Evolutionary conservation across 371 early-diverging fungal species (phyloP).

Genomic region (Gilbertella persicaria): DNA sequence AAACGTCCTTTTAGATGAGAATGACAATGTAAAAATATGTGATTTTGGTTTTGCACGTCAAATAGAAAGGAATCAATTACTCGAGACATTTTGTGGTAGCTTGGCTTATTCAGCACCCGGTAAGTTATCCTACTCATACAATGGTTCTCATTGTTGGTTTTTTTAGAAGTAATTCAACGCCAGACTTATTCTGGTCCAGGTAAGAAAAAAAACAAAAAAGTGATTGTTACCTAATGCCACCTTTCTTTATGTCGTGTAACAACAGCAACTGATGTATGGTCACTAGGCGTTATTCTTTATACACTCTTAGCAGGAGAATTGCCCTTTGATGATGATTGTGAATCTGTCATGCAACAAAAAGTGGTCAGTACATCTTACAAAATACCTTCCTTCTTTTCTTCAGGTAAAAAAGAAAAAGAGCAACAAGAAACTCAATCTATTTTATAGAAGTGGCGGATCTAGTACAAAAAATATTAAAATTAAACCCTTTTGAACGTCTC

Average conservation of each 20-base stretch:
- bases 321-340: conserved; percentile 80
- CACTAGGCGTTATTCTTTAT: conserved; percentile 75
- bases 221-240: background rate
- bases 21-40: conserved; percentile 76
- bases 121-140: no score
- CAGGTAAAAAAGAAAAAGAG: conserved; percentile 50
- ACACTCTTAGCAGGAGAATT: conserved; percentile 70
- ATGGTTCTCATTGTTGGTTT: no score
- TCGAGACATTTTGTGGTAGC: conserved; percentile 86
- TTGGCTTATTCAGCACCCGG: conserved; percentile 83
- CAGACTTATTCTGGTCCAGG: conserved; percentile 73
- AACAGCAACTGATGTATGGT: conserved; percentile 78
- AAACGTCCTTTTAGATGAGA: conserved; percentile 78
- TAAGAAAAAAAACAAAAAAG: conserved; percentile 6
- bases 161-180: conserved; percentile 63
- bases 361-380: conserved; percentile 67
- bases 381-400: conserved; percentile 58
- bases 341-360: conserved; percentile 59
- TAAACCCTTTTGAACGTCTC: conserved; percentile 58
- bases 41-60: conserved; percentile 91
- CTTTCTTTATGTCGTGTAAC: conserved; percentile 4
- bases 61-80: conserved; percentile 62
- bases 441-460: conserved; percentile 8
- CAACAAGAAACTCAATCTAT: background rate
- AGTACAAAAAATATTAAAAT: conserved; percentile 49